These are phyloP conservation scores for Sporothrix mexicana DNA, from an alignment of 2,329 filamentous ascomycete genomes.

Conservation along the genomic window DNA sequence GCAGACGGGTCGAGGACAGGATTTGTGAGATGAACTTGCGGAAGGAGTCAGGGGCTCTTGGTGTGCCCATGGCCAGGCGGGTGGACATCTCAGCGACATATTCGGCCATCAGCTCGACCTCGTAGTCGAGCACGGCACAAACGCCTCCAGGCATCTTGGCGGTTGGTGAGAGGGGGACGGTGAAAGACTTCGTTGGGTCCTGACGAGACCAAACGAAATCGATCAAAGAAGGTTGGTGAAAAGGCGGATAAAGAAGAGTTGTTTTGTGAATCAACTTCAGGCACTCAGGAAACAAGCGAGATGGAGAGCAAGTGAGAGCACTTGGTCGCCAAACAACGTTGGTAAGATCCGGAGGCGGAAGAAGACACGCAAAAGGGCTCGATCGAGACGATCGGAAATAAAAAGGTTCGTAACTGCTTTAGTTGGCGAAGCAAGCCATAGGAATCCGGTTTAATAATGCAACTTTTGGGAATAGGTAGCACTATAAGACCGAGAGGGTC, in stretches of 20 bases:
- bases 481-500: constrained; percentile 17
- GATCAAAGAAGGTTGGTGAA: too few species aligned
- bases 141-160: constrained; percentile 77
- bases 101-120: constrained; percentile 94
- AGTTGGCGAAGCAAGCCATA: constrained; percentile 44
- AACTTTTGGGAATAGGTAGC: background rate
- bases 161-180: constrained; percentile 35
- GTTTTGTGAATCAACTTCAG: constrained; percentile 48
- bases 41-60: constrained; percentile 62
- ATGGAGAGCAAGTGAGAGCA: constrained; percentile 40
- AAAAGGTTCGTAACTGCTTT: background rate
- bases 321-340: constrained; percentile 38
- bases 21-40: constrained; percentile 93
- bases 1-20: constrained; percentile 84
- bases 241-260: constrained; percentile 28
- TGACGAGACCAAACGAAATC: constrained; percentile 28
- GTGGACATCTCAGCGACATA: constrained; percentile 90
- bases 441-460: constrained; percentile 39
- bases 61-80: constrained; percentile 65
- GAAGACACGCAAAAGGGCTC: constrained; percentile 42
- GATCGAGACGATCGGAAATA: constrained; percentile 34
- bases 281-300: constrained; percentile 44
- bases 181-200: constrained; percentile 40
- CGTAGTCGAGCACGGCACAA: constrained; percentile 92
- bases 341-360: constrained; percentile 37